Base-by-base conservation (phyloP, 192 early-diverging fungal species). In the Physocladia obscura region DNA sequence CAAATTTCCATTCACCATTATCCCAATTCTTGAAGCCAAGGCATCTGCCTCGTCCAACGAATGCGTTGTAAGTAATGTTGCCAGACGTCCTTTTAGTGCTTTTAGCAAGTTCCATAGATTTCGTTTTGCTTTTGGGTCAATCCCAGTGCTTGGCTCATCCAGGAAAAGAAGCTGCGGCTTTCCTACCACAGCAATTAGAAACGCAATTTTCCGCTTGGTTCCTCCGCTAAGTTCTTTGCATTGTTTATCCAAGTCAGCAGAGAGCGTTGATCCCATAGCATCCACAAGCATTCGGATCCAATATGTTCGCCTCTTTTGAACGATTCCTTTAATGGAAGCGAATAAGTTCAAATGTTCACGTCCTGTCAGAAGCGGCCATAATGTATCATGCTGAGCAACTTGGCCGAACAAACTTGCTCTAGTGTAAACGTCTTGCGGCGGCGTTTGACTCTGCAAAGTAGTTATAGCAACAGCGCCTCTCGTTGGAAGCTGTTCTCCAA, bases 301-400 rank as follows among this genome's bases (percentile, higher is more conserved):
- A 15, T 24, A 47, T 8, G 35, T 32, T 13, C 57, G 31, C 2
- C 51, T 49, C 2, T 29, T 27, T 0, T 39, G 4, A 2, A 61
- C 30, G 39, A 80, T 58, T n/a, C 78, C 76, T 44, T 75, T 80
- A 44, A 81, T 35, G 19, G 56, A 37, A 17, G 72, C 79, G 40
- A 59, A 81, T 15, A 81, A 40, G 34, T 51, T 24, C 57, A 81
- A 49, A 65, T 81, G 80, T 47, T 81, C 80, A 4, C 44, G 44
- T 13, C 61, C 72, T 3, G 80, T 81, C n/a, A 82, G 57, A 19
- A 63, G 50, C 2, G 72, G 57, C 78, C 79, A 82, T 4, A 81
- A 63, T 21, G 62, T 57, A 38, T 81, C 80, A 37, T 69, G 62
- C 47, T 80, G 79, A 15, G 78, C 65, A 22, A 68, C 65, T 68